phyloP scores from a whole-genome alignment of 2,329 filamentous ascomycete species.

The Hortaea sp. region DNA sequence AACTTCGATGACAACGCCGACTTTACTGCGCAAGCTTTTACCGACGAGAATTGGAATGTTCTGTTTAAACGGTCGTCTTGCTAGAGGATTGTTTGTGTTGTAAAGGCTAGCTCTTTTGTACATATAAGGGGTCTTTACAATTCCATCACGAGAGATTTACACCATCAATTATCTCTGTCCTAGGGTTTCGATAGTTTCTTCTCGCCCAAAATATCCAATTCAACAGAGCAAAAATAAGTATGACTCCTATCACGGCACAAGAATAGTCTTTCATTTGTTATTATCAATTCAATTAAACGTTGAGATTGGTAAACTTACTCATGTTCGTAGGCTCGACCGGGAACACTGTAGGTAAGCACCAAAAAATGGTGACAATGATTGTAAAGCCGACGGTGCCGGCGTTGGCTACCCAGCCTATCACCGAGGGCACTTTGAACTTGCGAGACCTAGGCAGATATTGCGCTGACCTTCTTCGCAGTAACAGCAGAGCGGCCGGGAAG shows the following conservation, averaged over 20 bases:
- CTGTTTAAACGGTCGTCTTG: too few species aligned
- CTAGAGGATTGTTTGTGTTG: too few species aligned
- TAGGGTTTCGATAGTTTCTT: background rate
- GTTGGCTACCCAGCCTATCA: background rate
- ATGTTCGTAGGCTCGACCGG: background rate
- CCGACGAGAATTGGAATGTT: too few species aligned
- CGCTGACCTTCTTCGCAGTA: background rate
- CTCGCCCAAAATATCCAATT: background rate
- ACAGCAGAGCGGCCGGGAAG: background rate
- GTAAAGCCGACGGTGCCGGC: background rate
- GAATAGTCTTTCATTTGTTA: background rate
- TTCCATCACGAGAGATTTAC: too few species aligned
- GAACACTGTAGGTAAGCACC: background rate
- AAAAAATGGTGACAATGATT: background rate
- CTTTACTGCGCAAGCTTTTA: too few species aligned
- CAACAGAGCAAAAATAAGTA: background rate
- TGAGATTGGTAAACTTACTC: background rate
- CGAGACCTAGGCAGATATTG: background rate
- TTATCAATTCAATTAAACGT: background rate
- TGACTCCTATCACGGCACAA: background rate
- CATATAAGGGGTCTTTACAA: too few species aligned
- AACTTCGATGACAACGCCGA: too few species aligned
- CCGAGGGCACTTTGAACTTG: too few species aligned
- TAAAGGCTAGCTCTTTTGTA: too few species aligned
- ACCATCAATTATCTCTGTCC: too few species aligned